Conservation (phyloP, 257 asterid species). For the Agastache rugosa region DNA sequence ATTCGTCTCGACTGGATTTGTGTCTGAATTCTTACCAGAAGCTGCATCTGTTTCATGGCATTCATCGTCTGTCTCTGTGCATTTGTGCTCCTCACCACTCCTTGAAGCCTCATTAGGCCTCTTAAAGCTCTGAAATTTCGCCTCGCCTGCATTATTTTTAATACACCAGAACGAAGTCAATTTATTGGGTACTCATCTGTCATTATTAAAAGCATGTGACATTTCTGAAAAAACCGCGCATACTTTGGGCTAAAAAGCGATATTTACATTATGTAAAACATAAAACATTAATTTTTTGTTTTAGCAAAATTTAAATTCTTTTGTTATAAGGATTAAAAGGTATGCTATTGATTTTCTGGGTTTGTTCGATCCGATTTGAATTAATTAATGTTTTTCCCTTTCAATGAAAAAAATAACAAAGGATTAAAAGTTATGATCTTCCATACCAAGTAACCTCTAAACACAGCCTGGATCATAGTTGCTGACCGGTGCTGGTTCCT, state of each 20-base stretch:
- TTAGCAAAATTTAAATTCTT: too few relatives aligned
- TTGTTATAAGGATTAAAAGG: too few relatives aligned
- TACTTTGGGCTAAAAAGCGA: too few relatives aligned
- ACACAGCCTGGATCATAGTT: constrained; percentile 73
- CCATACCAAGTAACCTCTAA: constrained; percentile 81
- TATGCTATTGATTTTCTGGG: too few relatives aligned
- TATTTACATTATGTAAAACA: too few relatives aligned
- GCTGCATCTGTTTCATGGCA: constrained; percentile 97
- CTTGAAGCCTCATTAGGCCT: constrained; percentile 96
- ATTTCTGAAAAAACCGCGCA: too few relatives aligned
- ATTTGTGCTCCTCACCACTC: constrained; percentile 76
- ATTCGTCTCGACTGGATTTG: constrained; percentile 88
- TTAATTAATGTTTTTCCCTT: too few relatives aligned
- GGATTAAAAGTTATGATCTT: not conserved
- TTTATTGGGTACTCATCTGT: not conserved
- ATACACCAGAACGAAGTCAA: not conserved
- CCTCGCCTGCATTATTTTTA: constrained; percentile 61
- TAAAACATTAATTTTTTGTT: too few relatives aligned
- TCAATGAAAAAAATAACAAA: too few relatives aligned
- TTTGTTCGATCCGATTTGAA: too few relatives aligned
- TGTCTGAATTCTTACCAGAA: constrained; percentile 78
- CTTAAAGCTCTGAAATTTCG: constrained; percentile 79
- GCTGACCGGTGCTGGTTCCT: constrained; percentile 65
- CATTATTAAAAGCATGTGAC: too few relatives aligned
- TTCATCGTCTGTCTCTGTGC: constrained; percentile 78